A percentile compares a stretch with the other conserved stretches of the same genome.
Conservation (phyloP, 2,329 filamentous ascomycete genomes). For the Colletotrichum truncatum region DNA sequence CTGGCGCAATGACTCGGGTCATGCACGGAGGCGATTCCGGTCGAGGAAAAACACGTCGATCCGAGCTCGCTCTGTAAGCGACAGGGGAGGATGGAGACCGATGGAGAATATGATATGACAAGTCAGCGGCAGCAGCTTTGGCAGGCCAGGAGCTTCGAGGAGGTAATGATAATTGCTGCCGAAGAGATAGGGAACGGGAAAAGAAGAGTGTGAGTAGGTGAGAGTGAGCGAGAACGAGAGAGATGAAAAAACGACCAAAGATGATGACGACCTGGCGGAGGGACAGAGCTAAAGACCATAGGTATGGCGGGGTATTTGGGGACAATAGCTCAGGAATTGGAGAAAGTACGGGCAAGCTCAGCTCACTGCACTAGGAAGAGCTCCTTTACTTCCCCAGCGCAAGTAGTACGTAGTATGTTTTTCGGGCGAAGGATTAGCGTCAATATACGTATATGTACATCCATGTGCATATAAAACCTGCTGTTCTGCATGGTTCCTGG, state of each 20-base stretch:
- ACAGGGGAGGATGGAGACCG: not conserved
- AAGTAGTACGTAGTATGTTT: no score
- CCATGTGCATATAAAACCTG: no score
- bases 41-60: slow-evolving; percentile 20
- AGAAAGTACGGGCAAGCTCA: not conserved
- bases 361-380: no score
- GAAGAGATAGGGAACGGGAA: no score
- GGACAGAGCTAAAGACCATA: not conserved
- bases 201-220: no score
- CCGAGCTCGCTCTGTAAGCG: not conserved
- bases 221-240: not conserved
- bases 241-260: slow-evolving; percentile 1
- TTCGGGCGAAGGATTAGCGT: not conserved
- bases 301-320: not conserved
- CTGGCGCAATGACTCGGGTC: slow-evolving; percentile 18
- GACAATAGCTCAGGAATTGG: slow-evolving; percentile 1
- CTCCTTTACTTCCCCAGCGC: no score
- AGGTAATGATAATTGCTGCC: not conserved
- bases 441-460: no score
- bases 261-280: slow-evolving; percentile 10
- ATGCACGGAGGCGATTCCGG: slow-evolving; percentile 23
- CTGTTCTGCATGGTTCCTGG: not conserved
- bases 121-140: not conserved
- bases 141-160: not conserved
- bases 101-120: not conserved